phyloP scores from a whole-genome alignment of 768 basidiomycete species.

The Boletus rufocinnamomeus region DNA sequence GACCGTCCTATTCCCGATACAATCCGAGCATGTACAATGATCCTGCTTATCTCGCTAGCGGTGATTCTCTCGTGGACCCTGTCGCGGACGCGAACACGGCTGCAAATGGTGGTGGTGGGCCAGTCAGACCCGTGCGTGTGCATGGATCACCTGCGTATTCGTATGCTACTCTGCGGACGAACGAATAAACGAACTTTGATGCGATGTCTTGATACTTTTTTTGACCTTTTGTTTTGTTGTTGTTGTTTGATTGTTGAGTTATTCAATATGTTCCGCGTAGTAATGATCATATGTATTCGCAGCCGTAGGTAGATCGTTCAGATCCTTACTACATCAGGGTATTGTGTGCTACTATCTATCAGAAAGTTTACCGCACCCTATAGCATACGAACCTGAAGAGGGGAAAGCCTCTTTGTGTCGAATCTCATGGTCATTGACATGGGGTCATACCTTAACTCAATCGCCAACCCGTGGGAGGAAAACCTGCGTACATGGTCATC shows the following conservation, averaged over 20 bases:
- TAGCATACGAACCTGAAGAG: not conserved
- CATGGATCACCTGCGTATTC: constrained; percentile 22
- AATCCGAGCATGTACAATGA: constrained; percentile 31
- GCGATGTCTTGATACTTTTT: not conserved
- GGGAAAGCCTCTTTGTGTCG: not conserved
- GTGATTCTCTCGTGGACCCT: constrained; percentile 30
- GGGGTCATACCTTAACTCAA: not conserved
- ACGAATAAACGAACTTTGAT: constrained; percentile 9
- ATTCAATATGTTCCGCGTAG: constrained; percentile 13
- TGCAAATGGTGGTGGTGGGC: constrained; percentile 26
- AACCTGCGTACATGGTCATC: not conserved
- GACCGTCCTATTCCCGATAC: constrained; percentile 20
- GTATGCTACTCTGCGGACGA: constrained; percentile 18
- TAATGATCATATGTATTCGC: constrained; percentile 9
- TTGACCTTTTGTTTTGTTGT: not conserved
- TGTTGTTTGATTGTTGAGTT: constrained; percentile 6
- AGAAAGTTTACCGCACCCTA: not conserved
- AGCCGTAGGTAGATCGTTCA: not conserved
- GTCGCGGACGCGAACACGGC: constrained; percentile 28
- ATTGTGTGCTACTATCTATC: too few species aligned
- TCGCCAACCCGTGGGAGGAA: not conserved
- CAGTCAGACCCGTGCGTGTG: constrained; percentile 22
- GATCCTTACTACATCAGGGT: not conserved
- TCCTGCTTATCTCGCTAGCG: constrained; percentile 28
- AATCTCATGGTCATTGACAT: not conserved